Conservation (phyloP, 805 yeast species). For the Monosporozyma aerobia region DNA sequence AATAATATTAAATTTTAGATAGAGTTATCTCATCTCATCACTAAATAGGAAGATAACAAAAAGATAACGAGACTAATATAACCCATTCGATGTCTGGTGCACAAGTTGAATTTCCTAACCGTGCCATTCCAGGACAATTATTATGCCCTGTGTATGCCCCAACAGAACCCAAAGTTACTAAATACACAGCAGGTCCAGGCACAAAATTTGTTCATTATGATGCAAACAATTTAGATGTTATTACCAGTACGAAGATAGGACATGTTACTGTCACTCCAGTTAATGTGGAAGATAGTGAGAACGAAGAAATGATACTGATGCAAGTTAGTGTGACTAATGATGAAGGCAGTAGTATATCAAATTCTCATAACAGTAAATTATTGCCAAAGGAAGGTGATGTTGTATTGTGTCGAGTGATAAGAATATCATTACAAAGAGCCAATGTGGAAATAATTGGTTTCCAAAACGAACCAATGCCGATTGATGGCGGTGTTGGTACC, state of each 20-base stretch:
- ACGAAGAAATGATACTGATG: slow-evolving; percentile 1
- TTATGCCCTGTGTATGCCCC: slow-evolving; percentile 48
- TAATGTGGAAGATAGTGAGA: slow-evolving; percentile 1
- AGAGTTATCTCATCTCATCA: background rate
- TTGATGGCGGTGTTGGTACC: slow-evolving; percentile 61
- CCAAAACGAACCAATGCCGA: slow-evolving; percentile 48
- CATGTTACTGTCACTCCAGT: slow-evolving; percentile 28
- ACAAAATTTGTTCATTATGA: slow-evolving; percentile 42
- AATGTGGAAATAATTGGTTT: slow-evolving; percentile 66
- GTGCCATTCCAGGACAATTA: slow-evolving; percentile 75
- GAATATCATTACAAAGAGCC: slow-evolving; percentile 61
- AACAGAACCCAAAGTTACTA: slow-evolving; percentile 5
- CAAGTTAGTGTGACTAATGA: slow-evolving; percentile 6
- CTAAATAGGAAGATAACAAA: background rate
- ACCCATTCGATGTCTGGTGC: background rate
- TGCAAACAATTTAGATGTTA: slow-evolving; percentile 35
- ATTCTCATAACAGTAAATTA: background rate
- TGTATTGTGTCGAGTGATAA: slow-evolving; percentile 67
- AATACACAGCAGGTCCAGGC: slow-evolving; percentile 58
- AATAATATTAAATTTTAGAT: background rate
- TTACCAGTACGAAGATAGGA: slow-evolving; percentile 58
- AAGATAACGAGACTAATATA: background rate
- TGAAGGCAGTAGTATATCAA: slow-evolving; percentile 3
- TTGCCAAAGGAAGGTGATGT: slow-evolving; percentile 74
- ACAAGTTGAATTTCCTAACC: slow-evolving; percentile 29